Evolutionary conservation across 2,329 filamentous ascomycete genomes (phyloP), one percentile per base, ranked within the genome.

Genomic region (Cryphonectria japonica): DNA sequence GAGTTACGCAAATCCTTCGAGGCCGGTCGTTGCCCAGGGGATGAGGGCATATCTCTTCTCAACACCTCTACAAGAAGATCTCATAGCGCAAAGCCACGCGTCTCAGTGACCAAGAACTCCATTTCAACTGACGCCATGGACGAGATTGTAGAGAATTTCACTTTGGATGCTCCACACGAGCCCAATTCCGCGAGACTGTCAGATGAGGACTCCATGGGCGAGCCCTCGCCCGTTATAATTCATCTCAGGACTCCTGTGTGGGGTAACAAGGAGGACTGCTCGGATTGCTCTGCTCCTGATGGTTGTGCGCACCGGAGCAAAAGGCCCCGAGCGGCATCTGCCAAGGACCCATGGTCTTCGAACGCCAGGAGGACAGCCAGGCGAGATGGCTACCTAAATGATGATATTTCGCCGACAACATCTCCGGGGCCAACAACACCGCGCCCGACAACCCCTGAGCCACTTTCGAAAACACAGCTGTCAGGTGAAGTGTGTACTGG

Each of bases 211-310:
- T 60, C 37, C 26, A 26, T 29, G 0, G 57, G 43, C 29, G 29
- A 16, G 0, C n/a, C 34, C 1, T 7, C 43, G 14, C 61, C 57
- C 7, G 34, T 43, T 13, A 2, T 37, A 2, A 16, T 66, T n/a
- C 67, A 43, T 19, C 61, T 71, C 29, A 71, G 50, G 19, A 43
- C 29, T 37, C 66, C 69, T 37, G 52, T 68, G 11, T 71, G 69
- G 69, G 63, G n/a, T 3, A 66, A 59, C 1, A 65, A 29, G 3
- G 34, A 43, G 34, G n/a, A 59, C 11, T 14, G 9, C 11, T 34
- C 50, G 22, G 34, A 37, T 16, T 0, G n/a, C 19, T 19, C 61
- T 29, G 16, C 63, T 14, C 32, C 67, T 19, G 63, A 14, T 26
- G 11, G 19, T 1, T 29, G 22, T 19, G 37, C 6, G 6, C 63